Base-by-base conservation (phyloP, 2,329 filamentous ascomycete species). In the Pseudophaeomoniella oleicola region DNA sequence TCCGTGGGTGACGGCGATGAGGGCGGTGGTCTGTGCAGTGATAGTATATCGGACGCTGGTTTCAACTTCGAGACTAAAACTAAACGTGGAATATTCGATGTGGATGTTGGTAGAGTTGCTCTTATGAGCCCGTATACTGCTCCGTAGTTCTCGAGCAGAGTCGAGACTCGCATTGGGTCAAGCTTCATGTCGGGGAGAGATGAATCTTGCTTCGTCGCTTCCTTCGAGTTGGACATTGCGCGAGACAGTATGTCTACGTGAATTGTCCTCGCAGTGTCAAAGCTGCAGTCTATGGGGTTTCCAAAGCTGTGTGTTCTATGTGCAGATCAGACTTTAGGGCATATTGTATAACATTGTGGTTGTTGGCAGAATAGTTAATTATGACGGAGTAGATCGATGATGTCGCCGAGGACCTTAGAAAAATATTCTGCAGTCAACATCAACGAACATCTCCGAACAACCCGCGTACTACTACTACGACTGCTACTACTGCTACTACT, bases 51-150 rank as follows among this genome's bases (percentile, higher is more conserved):
- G 50, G 82, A 82, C 40, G 78, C 84, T 11, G 90, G 88, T 62
- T 98, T 96, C 46, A 94, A 70, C 60, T 98, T 98, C 30, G 87
- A 94, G 35, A 98, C 90, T 17, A 90, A 88, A 30, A 98, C 86
- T 29, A 98, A 71, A 33, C 90, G 79, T 32, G 40, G 51, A 30
- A 52, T 50, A 40, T 35, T 39, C 38, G 36, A 39, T 41, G 32
- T 11, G 31, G 39, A 30, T 34, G n/a, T 15, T 12, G 30, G 13
- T 27, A n/a, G 3, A 12, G 18, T 19, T 15, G 38, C 29, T 14
- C 4, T 19, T 13, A 34, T 6, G 11, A 12, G 16, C 12, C 19
- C 12, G 10, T n/a, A 18, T 13, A 34, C 32, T 4, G 32, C 15
- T 4, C 4, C n/a, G 16, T 34, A 34, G 16, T 15, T 17, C 19